These are phyloP conservation scores for Lasiosphaeriaceae sp. DNA, from an alignment of 495 filamentous ascomycete genomes.

Conservation along the genomic window DNA sequence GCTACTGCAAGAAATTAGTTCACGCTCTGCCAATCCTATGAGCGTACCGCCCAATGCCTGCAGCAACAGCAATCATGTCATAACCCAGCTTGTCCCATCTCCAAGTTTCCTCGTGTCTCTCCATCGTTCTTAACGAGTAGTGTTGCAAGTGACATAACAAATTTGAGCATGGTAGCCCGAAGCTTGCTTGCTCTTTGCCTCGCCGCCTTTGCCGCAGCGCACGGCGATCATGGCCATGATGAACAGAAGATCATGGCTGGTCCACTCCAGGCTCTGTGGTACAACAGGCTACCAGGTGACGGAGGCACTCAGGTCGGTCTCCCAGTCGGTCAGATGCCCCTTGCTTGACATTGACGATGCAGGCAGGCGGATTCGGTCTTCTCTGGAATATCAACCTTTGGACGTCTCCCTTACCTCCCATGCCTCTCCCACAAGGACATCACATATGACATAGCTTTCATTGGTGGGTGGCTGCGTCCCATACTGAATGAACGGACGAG, in stretches of 20 bases:
- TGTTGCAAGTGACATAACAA: neutral
- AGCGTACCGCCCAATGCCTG: neutral
- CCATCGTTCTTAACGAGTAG: neutral
- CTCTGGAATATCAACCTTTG: conserved; percentile 82
- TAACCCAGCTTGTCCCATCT: neutral
- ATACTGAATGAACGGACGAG: conserved; percentile 22
- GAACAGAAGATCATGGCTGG: conserved; percentile 42
- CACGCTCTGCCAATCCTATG: conserved; percentile 7
- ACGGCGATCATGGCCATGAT: conserved; percentile 34
- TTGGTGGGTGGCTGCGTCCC: conserved; percentile 63
- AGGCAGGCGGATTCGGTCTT: conserved; percentile 56
- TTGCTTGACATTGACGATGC: conserved; percentile 8
- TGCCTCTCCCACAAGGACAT: conserved; percentile 65
- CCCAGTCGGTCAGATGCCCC: neutral
- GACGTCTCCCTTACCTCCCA: conserved; percentile 69
- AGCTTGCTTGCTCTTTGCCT: conserved; percentile 22
- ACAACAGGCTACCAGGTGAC: conserved; percentile 53
- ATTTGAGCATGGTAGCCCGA: conserved; percentile 19
- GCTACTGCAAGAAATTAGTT: conserved; percentile 3
- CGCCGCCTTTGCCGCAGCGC: conserved; percentile 25
- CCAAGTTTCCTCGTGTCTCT: neutral
- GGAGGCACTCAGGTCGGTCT: conserved; percentile 51
- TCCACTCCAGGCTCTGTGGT: conserved; percentile 50
- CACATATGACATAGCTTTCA: conserved; percentile 74
- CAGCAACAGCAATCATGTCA: neutral